Evolutionary conservation across 139 green algal genomes (phyloP).

Genomic region (Tetradesmus obliquus): DNA sequence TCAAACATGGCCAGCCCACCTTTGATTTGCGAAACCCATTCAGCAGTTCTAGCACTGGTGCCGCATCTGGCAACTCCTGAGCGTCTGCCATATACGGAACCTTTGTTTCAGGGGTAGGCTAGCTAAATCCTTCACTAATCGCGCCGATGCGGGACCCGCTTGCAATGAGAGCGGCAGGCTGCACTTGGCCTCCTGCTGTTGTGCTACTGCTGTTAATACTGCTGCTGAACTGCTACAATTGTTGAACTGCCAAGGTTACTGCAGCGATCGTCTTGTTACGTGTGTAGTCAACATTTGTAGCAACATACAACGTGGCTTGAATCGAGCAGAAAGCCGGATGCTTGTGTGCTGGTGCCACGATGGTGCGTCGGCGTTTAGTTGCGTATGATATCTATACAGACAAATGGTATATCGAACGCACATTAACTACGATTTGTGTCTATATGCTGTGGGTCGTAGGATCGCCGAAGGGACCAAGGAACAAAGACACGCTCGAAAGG

Average conservation of each 20-base stretch:
- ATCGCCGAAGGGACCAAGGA: background rate
- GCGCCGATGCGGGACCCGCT: background rate
- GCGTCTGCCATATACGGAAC: background rate
- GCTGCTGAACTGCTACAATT: background rate
- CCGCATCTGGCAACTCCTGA: conserved; percentile 28
- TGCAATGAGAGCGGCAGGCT: background rate
- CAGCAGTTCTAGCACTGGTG: conserved; percentile 41
- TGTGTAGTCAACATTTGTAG: too few species aligned
- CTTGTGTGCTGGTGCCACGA: too few species aligned
- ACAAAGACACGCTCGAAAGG: background rate
- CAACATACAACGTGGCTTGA: too few species aligned
- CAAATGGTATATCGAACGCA: too few species aligned
- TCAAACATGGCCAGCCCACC: background rate
- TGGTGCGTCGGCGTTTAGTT: too few species aligned
- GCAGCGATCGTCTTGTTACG: too few species aligned
- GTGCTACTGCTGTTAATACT: background rate
- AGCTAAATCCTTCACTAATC: background rate
- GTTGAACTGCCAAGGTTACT: background rate
- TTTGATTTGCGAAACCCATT: conserved; percentile 46
- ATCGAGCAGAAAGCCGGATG: too few species aligned
- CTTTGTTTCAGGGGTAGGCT: background rate
- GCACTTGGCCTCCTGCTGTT: background rate
- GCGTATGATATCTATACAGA: too few species aligned
- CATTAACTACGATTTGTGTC: too few species aligned
- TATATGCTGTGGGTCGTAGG: background rate